These are phyloP conservation scores for Tetrahymena borealis DNA, from an alignment of 73 alveolate species.

Conservation along the genomic window DNA sequence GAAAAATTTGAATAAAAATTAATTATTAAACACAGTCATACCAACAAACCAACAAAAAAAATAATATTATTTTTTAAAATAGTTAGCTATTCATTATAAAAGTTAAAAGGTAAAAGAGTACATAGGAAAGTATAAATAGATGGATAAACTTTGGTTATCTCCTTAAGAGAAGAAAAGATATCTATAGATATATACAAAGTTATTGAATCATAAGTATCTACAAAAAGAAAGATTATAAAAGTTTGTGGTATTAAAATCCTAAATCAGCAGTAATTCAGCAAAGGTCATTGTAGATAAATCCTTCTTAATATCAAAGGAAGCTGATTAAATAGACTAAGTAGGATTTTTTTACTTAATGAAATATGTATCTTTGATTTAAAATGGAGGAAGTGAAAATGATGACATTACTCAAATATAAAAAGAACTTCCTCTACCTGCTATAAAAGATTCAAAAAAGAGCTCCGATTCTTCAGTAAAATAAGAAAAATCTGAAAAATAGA, in stretches of 20 bases:
- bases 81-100: too few relatives aligned
- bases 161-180: not conserved
- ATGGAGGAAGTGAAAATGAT: not conserved
- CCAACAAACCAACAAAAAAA: too few relatives aligned
- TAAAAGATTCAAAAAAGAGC: not conserved
- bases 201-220: not conserved
- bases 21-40: too few relatives aligned
- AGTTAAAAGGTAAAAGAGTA: not conserved
- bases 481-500: not conserved
- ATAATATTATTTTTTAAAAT: too few relatives aligned
- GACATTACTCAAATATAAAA: not conserved
- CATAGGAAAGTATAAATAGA: not conserved
- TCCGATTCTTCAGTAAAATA: not conserved
- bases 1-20: not conserved
- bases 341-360: not conserved
- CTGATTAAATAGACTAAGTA: not conserved
- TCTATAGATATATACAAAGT: not conserved
- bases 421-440: not conserved
- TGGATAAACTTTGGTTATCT: not conserved
- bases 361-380: not conserved
- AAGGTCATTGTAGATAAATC: not conserved
- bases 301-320: not conserved
- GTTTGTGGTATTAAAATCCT: not conserved
- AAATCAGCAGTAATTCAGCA: not conserved
- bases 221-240: not conserved